These are phyloP conservation scores for Leccinum discolor DNA, from an alignment of 1,284 basidiomycete species.

Conservation along the genomic window DNA sequence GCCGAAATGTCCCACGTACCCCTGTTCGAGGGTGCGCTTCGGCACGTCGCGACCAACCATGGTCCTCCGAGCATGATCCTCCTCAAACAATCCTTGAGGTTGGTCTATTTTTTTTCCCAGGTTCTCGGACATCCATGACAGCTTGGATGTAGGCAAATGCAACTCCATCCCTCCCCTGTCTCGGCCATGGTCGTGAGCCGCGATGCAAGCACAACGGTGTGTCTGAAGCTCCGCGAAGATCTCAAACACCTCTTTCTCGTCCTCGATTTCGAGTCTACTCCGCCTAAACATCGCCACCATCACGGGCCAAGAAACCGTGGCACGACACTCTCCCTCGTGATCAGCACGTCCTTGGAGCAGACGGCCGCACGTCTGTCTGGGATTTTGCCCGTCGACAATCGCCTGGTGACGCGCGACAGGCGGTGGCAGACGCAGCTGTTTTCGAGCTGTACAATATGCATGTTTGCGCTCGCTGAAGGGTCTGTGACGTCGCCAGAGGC, in stretches of 20 bases:
- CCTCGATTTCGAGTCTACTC: slow-evolving; percentile 15
- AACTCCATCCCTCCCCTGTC: slow-evolving; percentile 13
- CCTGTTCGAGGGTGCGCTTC: slow-evolving; percentile 19
- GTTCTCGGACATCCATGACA: not conserved
- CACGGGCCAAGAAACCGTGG: not conserved
- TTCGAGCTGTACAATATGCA: slow-evolving; percentile 54
- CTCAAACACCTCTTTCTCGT: slow-evolving; percentile 22
- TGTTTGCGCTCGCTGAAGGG: slow-evolving; percentile 37
- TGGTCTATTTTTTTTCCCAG: not conserved
- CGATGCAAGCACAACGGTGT: slow-evolving; percentile 13
- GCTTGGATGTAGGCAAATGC: slow-evolving; percentile 27
- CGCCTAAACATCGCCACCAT: not conserved
- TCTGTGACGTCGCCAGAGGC: not conserved
- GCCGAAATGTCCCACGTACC: slow-evolving; percentile 23
- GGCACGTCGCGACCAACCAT: slow-evolving; percentile 13
- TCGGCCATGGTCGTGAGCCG: slow-evolving; percentile 25
- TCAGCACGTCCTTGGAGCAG: slow-evolving; percentile 36
- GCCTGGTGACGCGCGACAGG: slow-evolving; percentile 40
- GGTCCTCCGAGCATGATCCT: slow-evolving; percentile 22
- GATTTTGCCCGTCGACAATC: slow-evolving; percentile 50
- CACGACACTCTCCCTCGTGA: slow-evolving; percentile 13
- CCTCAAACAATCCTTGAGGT: slow-evolving; percentile 27
- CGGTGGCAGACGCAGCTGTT: slow-evolving; percentile 66
- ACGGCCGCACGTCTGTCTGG: slow-evolving; percentile 46
- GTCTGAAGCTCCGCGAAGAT: slow-evolving; percentile 21